phyloP scores from a whole-genome alignment of 1,284 basidiomycete genomes.

The Cerioporus squamosus region DNA sequence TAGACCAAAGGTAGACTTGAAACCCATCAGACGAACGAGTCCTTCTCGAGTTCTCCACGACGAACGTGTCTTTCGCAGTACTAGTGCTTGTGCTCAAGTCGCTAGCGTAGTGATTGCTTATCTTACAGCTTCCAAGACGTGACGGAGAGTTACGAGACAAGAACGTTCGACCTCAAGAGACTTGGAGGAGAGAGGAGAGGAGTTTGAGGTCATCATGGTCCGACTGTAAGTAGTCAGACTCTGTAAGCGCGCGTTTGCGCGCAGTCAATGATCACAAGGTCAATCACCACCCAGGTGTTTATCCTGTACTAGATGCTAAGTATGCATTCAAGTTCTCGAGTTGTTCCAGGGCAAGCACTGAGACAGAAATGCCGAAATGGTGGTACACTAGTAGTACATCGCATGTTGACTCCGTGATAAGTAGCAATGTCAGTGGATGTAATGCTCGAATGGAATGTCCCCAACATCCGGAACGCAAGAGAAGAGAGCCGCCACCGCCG shows the following conservation, averaged over 20 bases:
- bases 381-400: not conserved
- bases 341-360: too few species aligned
- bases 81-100: not conserved
- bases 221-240: not conserved
- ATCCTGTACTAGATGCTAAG: too few species aligned
- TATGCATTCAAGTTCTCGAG: too few species aligned
- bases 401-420: not conserved
- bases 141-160: not conserved
- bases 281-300: too few species aligned
- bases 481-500: too few species aligned
- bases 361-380: too few species aligned
- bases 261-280: too few species aligned
- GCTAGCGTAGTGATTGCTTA: not conserved
- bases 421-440: not conserved
- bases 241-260: too few species aligned
- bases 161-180: not conserved
- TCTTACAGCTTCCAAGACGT: not conserved
- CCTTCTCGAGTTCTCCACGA: not conserved
- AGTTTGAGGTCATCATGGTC: not conserved
- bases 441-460: too few species aligned
- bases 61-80: conserved; percentile 17
- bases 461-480: too few species aligned
- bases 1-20: conserved; percentile 13
- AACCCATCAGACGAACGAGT: conserved; percentile 10
- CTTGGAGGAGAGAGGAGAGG: not conserved